phyloP scores from a whole-genome alignment of 1,284 basidiomycete species.

The Sporisorium iseilematis-ciliati region DNA sequence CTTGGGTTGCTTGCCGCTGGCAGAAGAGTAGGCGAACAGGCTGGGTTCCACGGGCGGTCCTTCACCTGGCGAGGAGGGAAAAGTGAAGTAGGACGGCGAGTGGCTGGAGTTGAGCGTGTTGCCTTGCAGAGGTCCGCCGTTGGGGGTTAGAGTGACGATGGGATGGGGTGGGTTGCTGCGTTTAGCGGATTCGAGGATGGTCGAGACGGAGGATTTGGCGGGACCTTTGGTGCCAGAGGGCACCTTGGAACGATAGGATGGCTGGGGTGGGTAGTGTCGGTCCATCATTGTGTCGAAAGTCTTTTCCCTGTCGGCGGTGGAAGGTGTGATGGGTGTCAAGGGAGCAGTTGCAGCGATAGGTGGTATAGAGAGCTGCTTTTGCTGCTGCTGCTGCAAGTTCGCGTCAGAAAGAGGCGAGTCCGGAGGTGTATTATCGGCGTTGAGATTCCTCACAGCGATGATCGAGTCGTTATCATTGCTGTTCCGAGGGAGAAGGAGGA shows the following conservation, averaged over 20 bases:
- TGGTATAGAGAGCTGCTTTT: background rate
- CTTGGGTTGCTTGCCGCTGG: slow-evolving; percentile 8
- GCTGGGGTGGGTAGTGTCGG: slow-evolving; percentile 29
- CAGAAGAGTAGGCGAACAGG: slow-evolving; percentile 39
- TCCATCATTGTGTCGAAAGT: slow-evolving; percentile 20
- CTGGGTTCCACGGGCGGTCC: slow-evolving; percentile 47
- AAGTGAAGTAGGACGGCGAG: slow-evolving; percentile 5
- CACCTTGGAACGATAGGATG: slow-evolving; percentile 7
- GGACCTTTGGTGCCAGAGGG: slow-evolving; percentile 18
- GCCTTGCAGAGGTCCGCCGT: slow-evolving; percentile 22
- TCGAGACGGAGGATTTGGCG: slow-evolving; percentile 33
- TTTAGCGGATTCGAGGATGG: slow-evolving; percentile 46
- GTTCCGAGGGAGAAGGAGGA: slow-evolving; percentile 6
- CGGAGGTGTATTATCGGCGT: slow-evolving; percentile 13
- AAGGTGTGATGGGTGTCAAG: background rate
- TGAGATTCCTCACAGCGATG: slow-evolving; percentile 38
- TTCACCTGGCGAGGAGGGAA: slow-evolving; percentile 16
- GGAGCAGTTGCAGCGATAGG: background rate
- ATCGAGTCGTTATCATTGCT: slow-evolving; percentile 40
- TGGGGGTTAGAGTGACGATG: background rate
- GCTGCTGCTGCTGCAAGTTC: background rate
- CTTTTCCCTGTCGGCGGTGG: background rate
- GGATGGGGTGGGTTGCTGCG: slow-evolving; percentile 18
- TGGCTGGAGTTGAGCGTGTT: slow-evolving; percentile 28
- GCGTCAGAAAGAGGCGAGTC: background rate